Percentiles rank a stretch among this genome's conserved stretches.
These are phyloP conservation scores for Suillus cothurnatus DNA, from an alignment of 768 basidiomycete genomes.

Conservation along the genomic window DNA sequence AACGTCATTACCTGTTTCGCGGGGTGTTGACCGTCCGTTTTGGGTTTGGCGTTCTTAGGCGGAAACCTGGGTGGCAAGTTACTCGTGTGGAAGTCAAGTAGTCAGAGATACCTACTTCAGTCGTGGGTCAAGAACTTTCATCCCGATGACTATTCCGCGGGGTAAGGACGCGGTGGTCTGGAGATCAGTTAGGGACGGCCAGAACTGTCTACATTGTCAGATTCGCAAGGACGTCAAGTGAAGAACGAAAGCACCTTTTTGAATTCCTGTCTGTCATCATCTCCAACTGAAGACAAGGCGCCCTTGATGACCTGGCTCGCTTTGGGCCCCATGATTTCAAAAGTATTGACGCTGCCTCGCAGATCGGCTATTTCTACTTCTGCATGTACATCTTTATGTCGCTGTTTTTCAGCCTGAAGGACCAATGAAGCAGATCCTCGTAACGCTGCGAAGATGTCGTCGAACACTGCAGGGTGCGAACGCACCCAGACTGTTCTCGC, in stretches of 20 bases:
- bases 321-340: constrained; percentile 90
- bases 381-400: constrained; percentile 20
- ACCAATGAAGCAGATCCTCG: constrained; percentile 50
- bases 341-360: constrained; percentile 69
- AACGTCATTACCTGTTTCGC: constrained; percentile 37
- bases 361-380: constrained; percentile 73
- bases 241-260: constrained; percentile 45
- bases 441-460: constrained; percentile 56
- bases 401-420: constrained; percentile 40
- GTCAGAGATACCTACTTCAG: constrained; percentile 58
- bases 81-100: neutral
- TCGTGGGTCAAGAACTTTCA: constrained; percentile 84
- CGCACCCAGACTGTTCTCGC: constrained; percentile 70
- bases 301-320: constrained; percentile 75
- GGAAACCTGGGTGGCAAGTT: constrained; percentile 62
- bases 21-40: constrained; percentile 30
- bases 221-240: neutral
- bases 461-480: constrained; percentile 74
- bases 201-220: constrained; percentile 34
- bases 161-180: constrained; percentile 70
- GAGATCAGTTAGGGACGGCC: constrained; percentile 60
- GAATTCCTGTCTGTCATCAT: constrained; percentile 57
- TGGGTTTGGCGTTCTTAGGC: constrained; percentile 68
- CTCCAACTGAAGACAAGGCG: constrained; percentile 51
- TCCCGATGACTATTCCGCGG: constrained; percentile 74